phyloP scores from a whole-genome alignment of 495 filamentous ascomycete species.

The Oleoguttula mirabilis region DNA sequence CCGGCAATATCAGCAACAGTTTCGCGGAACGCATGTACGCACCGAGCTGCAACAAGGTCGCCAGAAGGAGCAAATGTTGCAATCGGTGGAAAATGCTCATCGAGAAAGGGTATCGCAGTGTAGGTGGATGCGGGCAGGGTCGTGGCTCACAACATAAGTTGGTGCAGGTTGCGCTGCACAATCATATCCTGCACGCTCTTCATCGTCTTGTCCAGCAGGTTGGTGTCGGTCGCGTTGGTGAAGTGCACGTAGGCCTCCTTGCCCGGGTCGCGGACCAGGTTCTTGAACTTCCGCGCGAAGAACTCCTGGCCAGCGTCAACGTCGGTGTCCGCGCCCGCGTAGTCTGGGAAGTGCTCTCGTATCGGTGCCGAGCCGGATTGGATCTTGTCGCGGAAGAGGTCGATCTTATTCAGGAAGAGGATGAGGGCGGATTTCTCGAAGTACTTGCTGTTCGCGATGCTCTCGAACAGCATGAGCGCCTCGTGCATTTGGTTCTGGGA shows the following conservation, averaged over 20 bases:
- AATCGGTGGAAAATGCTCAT: too few species aligned
- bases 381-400: conserved; percentile 90
- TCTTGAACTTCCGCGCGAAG: conserved; percentile 81
- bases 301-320: conserved; percentile 59
- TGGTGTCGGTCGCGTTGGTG: conserved; percentile 94
- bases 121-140: too few species aligned
- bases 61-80: too few species aligned
- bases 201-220: conserved; percentile 95
- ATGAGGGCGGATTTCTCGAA: conserved; percentile 94
- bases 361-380: conserved; percentile 53
- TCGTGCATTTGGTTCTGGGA: conserved; percentile 99
- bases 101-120: conserved; percentile 5
- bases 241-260: conserved; percentile 86
- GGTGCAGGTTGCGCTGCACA: conserved; percentile 92
- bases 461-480: conserved; percentile 95
- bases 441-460: conserved; percentile 94
- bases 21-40: too few species aligned
- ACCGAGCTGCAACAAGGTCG: too few species aligned
- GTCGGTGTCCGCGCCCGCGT: conserved; percentile 49
- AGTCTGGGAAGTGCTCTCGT: conserved; percentile 87
- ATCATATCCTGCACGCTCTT: conserved; percentile 97
- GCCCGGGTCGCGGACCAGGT: conserved; percentile 69
- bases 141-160: conserved; percentile 71
- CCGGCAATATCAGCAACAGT: too few species aligned
- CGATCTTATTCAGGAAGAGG: conserved; percentile 98